Base-by-base conservation (phyloP, 2,329 filamentous ascomycete species). In the Talaromyces sp. region DNA sequence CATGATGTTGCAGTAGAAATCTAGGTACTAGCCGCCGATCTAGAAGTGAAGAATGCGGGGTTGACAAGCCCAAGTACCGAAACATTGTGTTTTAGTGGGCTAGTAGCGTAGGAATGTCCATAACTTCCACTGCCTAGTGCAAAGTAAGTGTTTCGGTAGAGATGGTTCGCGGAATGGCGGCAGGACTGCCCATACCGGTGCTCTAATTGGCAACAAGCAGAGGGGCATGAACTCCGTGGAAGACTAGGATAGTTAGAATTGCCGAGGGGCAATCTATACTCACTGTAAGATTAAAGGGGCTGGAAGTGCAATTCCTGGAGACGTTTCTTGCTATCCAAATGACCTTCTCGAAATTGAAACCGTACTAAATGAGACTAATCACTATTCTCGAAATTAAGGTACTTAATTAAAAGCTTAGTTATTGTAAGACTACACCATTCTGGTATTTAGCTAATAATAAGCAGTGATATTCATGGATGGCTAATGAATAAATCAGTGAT, bases 151-250 rank as follows among this genome's bases (percentile, higher is more conserved):
- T 1, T 27, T 15, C 1, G 22, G 38, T 27, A n/a, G 17, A 27
- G 10, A 11, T 58, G 7, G 54, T 40, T 58, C 56, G 56, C 56
- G 56, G 56, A 58, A 58, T 58, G 31, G 19, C 56, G 56, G 34
- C 56, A 40, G 19, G 19, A 40, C 29, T 15, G 36, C 31, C n/a
- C 29, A 27, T 38, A 17, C 10, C 29, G n/a, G 19, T 40, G 34
- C 31, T 13, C 19, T 40, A 27, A 34, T 11, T 56, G 53, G 29
- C 53, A 58, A 31, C 25, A 17, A 34, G 11, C 17, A 54, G 19
- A 40, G 34, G 25, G 25, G 36, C 19, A 40, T 58, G 22, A 3
- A 25, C 5, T 53, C 22, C 25, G 17, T 10, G 53, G 29, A 36
- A 5, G n/a, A 40, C 34, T 27, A 53, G 22, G 5, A 58, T 40